Conservation (phyloP, 176 grass and related monocot species). For the Cenchrus purpureus region DNA sequence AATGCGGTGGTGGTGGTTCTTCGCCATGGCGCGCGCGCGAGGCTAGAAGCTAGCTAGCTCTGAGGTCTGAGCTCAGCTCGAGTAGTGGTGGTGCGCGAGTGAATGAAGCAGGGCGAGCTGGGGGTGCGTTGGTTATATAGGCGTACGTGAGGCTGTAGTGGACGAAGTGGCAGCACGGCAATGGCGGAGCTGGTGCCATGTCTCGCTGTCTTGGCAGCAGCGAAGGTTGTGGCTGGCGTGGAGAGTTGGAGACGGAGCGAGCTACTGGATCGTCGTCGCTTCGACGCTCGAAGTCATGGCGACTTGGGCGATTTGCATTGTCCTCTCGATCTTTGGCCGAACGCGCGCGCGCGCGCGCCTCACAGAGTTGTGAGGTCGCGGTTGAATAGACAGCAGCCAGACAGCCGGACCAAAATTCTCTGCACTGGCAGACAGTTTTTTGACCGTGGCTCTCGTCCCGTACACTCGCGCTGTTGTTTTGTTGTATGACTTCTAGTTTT, state of each 20-base stretch:
- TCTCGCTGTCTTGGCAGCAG: background rate
- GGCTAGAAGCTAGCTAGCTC: background rate
- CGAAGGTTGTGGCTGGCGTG: constrained; percentile 47
- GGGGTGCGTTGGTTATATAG: constrained; percentile 39
- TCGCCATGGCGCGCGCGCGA: constrained; percentile 18
- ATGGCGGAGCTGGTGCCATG: constrained; percentile 25
- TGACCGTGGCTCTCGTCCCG: background rate
- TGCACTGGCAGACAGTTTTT: background rate
- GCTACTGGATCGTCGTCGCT: constrained; percentile 1
- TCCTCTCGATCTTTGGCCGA: background rate
- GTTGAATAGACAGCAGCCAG: constrained; percentile 20
- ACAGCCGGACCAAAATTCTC: no score
- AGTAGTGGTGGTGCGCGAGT: background rate
- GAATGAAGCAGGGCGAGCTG: background rate
- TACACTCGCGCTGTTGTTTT: background rate
- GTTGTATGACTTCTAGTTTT: background rate
- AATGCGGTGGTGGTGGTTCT: constrained; percentile 42
- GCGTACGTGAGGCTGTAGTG: constrained; percentile 17
- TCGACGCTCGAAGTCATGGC: background rate
- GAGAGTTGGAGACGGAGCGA: background rate
- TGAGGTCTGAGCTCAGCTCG: background rate
- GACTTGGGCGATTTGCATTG: background rate
- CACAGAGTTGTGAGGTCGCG: background rate
- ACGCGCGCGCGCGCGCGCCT: background rate
- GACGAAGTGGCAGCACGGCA: background rate